Evolutionary conservation across 2,329 filamentous ascomycete species (phyloP).

Genomic region (Clathrospora elynae): DNA sequence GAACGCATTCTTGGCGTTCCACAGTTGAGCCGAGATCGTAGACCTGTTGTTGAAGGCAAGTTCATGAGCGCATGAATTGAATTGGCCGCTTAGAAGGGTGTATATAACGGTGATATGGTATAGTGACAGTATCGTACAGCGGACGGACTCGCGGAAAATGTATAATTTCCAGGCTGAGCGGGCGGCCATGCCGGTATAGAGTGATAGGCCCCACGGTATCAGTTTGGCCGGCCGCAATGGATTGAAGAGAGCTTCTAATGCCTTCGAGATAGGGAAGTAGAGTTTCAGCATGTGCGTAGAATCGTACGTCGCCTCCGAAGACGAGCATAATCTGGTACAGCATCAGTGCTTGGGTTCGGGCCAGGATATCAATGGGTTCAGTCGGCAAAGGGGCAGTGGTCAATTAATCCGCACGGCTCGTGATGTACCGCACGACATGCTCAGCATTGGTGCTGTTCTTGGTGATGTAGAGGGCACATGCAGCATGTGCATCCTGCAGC

Average conservation of each 20-base stretch:
- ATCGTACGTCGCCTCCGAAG: constrained; percentile 31
- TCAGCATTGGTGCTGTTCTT: constrained; percentile 57
- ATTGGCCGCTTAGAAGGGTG: constrained; percentile 22
- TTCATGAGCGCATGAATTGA: constrained; percentile 18
- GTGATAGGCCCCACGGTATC: constrained; percentile 34
- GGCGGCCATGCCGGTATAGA: constrained; percentile 48
- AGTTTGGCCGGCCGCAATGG: constrained; percentile 14
- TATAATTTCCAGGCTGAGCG: constrained; percentile 57
- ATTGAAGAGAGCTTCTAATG: constrained; percentile 9
- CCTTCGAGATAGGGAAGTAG: constrained; percentile 27
- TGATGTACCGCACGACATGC: constrained; percentile 58
- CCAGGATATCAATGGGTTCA: constrained; percentile 27
- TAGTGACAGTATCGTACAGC: constrained; percentile 58
- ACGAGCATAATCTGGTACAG: constrained; percentile 39
- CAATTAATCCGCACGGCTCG: constrained; percentile 53
- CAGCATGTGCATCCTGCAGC: constrained; percentile 60
- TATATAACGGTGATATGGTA: constrained; percentile 52
- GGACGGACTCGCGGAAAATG: constrained; percentile 60
- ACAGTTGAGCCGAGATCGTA: constrained; percentile 37
- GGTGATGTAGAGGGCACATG: constrained; percentile 59
- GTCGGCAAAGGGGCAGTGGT: constrained; percentile 30
- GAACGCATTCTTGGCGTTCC: constrained; percentile 36
- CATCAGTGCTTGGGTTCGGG: constrained; percentile 37
- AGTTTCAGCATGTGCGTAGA: constrained; percentile 23
- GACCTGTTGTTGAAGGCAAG: constrained; percentile 19